phyloP scores from a whole-genome alignment of 495 filamentous ascomycete species.

The Penicillium alfredii region DNA sequence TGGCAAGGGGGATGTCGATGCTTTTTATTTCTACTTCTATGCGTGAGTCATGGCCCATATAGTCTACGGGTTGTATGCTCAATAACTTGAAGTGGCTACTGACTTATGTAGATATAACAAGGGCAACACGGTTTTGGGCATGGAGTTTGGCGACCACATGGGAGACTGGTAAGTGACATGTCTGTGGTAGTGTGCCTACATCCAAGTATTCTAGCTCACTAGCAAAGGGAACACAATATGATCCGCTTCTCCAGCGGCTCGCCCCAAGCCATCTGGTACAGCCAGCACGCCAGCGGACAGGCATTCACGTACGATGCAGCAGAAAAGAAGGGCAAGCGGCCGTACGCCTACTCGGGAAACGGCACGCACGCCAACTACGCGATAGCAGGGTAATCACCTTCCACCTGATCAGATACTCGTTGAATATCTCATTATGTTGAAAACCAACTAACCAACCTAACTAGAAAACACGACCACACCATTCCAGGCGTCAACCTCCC shows the following conservation, averaged over 20 bases:
- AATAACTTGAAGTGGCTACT: slow-evolving; percentile 3
- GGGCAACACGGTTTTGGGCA: slow-evolving; percentile 41
- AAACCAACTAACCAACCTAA: background rate
- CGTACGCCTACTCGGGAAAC: slow-evolving; percentile 48
- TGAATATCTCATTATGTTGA: background rate
- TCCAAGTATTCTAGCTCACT: too few relatives aligned
- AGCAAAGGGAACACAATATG: slow-evolving; percentile 64
- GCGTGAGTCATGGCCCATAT: slow-evolving; percentile 31
- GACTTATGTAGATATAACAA: slow-evolving; percentile 39
- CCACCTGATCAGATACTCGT: background rate
- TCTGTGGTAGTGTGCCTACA: too few relatives aligned
- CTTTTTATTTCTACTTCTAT: slow-evolving; percentile 67
- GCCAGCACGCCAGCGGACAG: slow-evolving; percentile 56
- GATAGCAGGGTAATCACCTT: slow-evolving; percentile 33
- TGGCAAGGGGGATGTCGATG: slow-evolving; percentile 50
- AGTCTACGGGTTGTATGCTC: too few relatives aligned
- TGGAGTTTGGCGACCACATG: slow-evolving; percentile 56
- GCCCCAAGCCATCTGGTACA: slow-evolving; percentile 56
- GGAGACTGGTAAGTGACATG: slow-evolving; percentile 54
- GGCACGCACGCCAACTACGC: slow-evolving; percentile 59
- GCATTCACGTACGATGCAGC: slow-evolving; percentile 55
- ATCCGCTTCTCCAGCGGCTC: slow-evolving; percentile 55
- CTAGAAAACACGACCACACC: slow-evolving; percentile 48
- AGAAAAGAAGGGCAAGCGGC: slow-evolving; percentile 47
- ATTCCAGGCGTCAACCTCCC: slow-evolving; percentile 62